Conservation (phyloP, 139 green algal species). For the Micractinium conductrix region DNA sequence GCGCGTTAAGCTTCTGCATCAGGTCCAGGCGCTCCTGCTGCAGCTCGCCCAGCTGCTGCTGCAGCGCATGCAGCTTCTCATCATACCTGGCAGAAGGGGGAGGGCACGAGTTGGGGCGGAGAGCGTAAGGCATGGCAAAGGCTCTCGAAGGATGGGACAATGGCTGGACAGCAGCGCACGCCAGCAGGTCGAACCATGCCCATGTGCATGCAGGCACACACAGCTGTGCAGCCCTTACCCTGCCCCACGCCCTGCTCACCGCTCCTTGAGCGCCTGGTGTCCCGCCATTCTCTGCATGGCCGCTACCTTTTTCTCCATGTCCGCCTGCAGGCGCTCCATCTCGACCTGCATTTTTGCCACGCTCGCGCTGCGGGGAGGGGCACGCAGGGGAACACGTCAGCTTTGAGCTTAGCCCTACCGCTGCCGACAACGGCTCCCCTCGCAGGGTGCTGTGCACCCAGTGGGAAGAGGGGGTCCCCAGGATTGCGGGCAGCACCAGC, state of each 20-base stretch:
- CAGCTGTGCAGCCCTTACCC: no score
- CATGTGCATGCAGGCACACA: no score
- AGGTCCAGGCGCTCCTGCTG: slow-evolving; percentile 45
- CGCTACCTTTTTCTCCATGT: slow-evolving; percentile 47
- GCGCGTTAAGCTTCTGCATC: slow-evolving; percentile 63
- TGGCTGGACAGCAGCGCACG: no score
- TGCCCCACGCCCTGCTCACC: no score
- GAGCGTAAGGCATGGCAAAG: no score
- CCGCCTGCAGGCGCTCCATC: slow-evolving; percentile 47
- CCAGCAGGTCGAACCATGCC: no score
- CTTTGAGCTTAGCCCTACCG: background rate
- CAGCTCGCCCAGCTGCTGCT: slow-evolving; percentile 46
- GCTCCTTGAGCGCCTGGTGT: slow-evolving; percentile 60
- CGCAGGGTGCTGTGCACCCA: no score
- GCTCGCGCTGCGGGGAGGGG: background rate
- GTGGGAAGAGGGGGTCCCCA: no score
- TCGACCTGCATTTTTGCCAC: background rate
- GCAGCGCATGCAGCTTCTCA: slow-evolving; percentile 33
- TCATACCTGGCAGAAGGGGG: no score
- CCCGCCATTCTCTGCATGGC: slow-evolving; percentile 42
- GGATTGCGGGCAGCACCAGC: no score
- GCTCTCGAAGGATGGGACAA: no score
- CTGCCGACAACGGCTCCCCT: background rate
- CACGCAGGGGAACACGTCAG: background rate
- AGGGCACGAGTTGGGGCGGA: no score